Evolutionary conservation across 805 yeast species (phyloP).

Genomic region (Starmerella asiatica): DNA sequence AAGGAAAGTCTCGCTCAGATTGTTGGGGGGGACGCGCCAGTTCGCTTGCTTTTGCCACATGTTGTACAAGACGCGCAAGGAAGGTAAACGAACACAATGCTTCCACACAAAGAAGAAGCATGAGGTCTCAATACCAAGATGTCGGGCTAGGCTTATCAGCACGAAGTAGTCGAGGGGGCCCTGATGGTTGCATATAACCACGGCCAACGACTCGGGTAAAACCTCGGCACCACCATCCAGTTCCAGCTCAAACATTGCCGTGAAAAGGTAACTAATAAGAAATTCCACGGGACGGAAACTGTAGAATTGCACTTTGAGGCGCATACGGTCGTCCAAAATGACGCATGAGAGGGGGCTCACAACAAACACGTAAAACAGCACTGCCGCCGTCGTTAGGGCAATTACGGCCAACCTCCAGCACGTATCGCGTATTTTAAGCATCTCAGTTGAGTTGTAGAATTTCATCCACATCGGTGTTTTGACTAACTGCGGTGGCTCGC

Average conservation of each 20-base stretch:
- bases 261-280: slow-evolving; percentile 1
- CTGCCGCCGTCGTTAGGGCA: too few species aligned
- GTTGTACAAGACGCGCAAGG: slow-evolving; percentile 12
- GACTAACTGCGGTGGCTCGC: too few species aligned
- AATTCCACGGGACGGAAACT: slow-evolving; percentile 1
- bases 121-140: slow-evolving; percentile 25
- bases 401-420: too few species aligned
- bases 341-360: slow-evolving; percentile 6
- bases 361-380: slow-evolving; percentile 1
- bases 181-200: slow-evolving; percentile 44
- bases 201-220: slow-evolving; percentile 24
- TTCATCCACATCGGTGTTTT: too few species aligned
- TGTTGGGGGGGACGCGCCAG: slow-evolving; percentile 21
- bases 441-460: too few species aligned
- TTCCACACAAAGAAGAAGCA: slow-evolving; percentile 29
- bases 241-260: slow-evolving; percentile 8
- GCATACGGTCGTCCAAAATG: slow-evolving; percentile 3
- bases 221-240: slow-evolving; percentile 14
- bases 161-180: slow-evolving; percentile 55
- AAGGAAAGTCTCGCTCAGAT: slow-evolving; percentile 10
- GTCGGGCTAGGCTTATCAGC: slow-evolving; percentile 29
- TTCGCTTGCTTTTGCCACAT: slow-evolving; percentile 19
- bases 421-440: too few species aligned
- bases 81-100: slow-evolving; percentile 21
- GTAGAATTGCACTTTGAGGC: slow-evolving; percentile 11